A percentile compares a stretch with the other conserved stretches of the same genome.
phyloP scores from a whole-genome alignment of 306 rosid genomes.

The Urtica urens region DNA sequence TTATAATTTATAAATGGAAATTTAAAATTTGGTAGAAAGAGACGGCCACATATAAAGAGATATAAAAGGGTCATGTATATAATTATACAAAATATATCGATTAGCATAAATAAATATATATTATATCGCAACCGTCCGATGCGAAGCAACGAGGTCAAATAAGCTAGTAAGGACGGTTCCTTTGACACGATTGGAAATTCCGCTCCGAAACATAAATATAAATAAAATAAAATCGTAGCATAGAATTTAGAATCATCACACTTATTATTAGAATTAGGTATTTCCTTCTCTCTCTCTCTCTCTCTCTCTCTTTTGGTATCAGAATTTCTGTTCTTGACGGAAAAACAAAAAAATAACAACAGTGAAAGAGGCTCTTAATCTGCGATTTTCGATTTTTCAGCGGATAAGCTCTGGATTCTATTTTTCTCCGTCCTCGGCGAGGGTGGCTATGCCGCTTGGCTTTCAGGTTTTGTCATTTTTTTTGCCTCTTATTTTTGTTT shows the following conservation, averaged over 20 bases:
- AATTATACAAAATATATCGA: neutral
- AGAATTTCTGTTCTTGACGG: constrained; percentile 16
- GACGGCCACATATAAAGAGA: too few species aligned
- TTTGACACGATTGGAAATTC: neutral
- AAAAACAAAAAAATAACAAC: neutral
- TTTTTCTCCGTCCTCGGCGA: constrained; percentile 82
- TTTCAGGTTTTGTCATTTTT: constrained; percentile 41
- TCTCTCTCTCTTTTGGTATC: constrained; percentile 11
- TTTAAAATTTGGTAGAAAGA: too few species aligned
- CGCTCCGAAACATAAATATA: neutral
- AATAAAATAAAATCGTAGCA: constrained; percentile 8
- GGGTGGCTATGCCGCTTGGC: constrained; percentile 81
- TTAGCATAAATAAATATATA: neutral
- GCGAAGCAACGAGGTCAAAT: neutral
- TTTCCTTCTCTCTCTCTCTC: neutral
- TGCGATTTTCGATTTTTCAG: neutral
- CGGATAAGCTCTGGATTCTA: constrained; percentile 69
- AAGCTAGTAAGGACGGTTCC: neutral
- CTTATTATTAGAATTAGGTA: constrained; percentile 20
- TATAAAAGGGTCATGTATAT: too few species aligned
- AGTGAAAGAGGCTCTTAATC: too few species aligned
- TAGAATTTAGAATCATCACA: constrained; percentile 8
- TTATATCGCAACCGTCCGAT: neutral
- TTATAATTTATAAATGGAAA: neutral
- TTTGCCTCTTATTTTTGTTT: neutral